phyloP scores from a whole-genome alignment of 2,329 filamentous ascomycete genomes.

The Penicillium paneum region DNA sequence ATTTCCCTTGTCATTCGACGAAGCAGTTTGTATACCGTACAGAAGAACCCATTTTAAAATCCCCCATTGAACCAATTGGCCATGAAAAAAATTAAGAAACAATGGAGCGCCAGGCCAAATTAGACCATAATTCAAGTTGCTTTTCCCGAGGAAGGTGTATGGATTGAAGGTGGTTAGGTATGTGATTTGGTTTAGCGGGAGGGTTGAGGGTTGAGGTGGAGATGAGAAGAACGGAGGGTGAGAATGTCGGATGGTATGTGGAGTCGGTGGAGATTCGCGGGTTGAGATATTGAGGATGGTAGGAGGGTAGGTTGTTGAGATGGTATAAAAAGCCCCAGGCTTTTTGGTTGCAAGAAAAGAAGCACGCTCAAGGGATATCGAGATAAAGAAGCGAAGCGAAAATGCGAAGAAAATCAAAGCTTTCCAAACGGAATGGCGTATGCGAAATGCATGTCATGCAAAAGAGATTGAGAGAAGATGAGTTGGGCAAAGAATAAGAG shows the following conservation, averaged over 20 bases:
- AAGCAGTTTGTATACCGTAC: slow-evolving; percentile 1
- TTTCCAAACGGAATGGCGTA: slow-evolving; percentile 12
- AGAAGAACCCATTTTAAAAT: not conserved
- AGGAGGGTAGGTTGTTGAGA: not conserved
- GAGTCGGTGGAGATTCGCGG: not conserved
- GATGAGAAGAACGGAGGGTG: not conserved
- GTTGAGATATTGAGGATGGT: not conserved
- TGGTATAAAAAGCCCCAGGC: slow-evolving; percentile 24
- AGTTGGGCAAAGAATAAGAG: not conserved
- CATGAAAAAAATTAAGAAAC: not conserved
- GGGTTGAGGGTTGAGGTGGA: no score
- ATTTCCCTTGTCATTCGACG: not conserved
- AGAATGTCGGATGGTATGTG: not conserved
- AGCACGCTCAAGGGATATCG: slow-evolving; percentile 31
- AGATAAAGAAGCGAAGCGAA: slow-evolving; percentile 15
- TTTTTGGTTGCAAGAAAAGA: slow-evolving; percentile 9
- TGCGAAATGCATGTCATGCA: slow-evolving; percentile 2
- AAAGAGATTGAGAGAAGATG: not conserved
- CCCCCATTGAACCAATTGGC: not conserved
- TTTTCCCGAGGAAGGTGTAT: not conserved
- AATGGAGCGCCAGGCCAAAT: slow-evolving; percentile 2
- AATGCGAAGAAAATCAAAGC: slow-evolving; percentile 10
- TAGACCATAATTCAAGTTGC: slow-evolving; percentile 1
- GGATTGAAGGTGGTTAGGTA: not conserved
- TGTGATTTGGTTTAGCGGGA: not conserved